These are phyloP conservation scores for Trametes cinnabarina DNA, from an alignment of 768 basidiomycete species.

Conservation along the genomic window DNA sequence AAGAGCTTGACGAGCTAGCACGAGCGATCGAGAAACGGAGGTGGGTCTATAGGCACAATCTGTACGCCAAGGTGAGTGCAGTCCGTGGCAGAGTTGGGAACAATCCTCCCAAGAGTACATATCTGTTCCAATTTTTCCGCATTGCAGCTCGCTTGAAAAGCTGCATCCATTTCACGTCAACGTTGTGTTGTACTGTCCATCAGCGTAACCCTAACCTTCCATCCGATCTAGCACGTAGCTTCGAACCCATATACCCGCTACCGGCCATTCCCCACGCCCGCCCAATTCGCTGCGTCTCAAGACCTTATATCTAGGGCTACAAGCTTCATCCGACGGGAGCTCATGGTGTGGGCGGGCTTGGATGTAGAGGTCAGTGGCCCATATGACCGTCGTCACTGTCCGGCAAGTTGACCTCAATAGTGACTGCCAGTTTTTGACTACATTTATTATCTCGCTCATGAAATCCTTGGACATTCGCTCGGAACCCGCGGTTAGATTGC, in stretches of 20 bases:
- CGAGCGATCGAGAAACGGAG: slow-evolving; percentile 67
- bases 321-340: slow-evolving; percentile 77
- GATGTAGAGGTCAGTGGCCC: slow-evolving; percentile 73
- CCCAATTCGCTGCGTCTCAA: slow-evolving; percentile 76
- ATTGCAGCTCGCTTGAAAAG: neutral
- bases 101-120: neutral
- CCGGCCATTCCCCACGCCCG: slow-evolving; percentile 85
- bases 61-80: slow-evolving; percentile 79
- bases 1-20: slow-evolving; percentile 70
- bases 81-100: neutral
- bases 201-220: slow-evolving; percentile 12
- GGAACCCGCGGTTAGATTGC: slow-evolving; percentile 76
- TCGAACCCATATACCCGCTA: slow-evolving; percentile 85
- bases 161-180: slow-evolving; percentile 9
- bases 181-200: slow-evolving; percentile 10
- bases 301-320: slow-evolving; percentile 76
- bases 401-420: neutral
- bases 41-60: slow-evolving; percentile 75
- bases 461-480: slow-evolving; percentile 91
- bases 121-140: neutral
- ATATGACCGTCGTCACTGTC: neutral
- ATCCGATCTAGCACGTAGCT: slow-evolving; percentile 70
- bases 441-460: slow-evolving; percentile 86
- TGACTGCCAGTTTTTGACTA: slow-evolving; percentile 71
- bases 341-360: slow-evolving; percentile 84